A percentile compares a stretch with the other conserved stretches of the same genome.
These are phyloP conservation scores for Yamadazyma jaroonii DNA, from an alignment of 1,139 yeast species.

Conservation along the genomic window DNA sequence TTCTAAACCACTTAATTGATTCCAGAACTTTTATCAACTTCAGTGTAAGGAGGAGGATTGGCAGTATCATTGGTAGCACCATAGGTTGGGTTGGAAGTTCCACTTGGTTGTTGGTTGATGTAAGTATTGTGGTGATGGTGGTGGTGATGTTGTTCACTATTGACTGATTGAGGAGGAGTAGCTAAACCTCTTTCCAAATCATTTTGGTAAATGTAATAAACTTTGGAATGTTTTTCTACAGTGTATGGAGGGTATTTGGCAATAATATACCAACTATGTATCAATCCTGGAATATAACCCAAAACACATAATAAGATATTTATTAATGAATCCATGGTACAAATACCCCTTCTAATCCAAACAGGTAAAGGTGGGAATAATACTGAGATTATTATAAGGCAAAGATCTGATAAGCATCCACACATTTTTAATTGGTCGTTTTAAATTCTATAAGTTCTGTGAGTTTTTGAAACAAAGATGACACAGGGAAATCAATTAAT, in stretches of 20 bases:
- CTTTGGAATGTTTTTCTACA: conserved; percentile 21
- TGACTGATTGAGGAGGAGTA: conserved; percentile 3
- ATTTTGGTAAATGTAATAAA: conserved; percentile 31
- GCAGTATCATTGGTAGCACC: conserved; percentile 13
- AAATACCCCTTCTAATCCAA: conserved; percentile 63
- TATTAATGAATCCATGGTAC: conserved; percentile 59
- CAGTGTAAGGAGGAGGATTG: conserved; percentile 39
- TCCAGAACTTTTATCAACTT: conserved; percentile 18
- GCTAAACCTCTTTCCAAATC: conserved; percentile 28
- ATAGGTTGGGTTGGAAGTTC: conserved; percentile 13
- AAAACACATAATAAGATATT: conserved; percentile 56
- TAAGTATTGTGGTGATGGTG: conserved; percentile 17
- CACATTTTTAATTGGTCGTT: conserved; percentile 12
- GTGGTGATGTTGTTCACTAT: conserved; percentile 11
- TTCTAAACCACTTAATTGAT: too few species aligned
- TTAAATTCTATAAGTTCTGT: too few species aligned
- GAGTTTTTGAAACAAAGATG: too few species aligned
- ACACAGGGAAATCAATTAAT: background rate
- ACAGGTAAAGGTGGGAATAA: conserved; percentile 73
- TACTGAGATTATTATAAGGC: conserved; percentile 58
- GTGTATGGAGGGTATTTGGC: conserved; percentile 41
- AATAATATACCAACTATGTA: conserved; percentile 65
- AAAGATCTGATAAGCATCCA: conserved; percentile 45
- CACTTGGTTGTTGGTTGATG: conserved; percentile 12
- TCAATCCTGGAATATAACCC: conserved; percentile 69